Percentiles rank a stretch among this genome's conserved stretches.
Conservation (phyloP, 225 moss, liverwort and hornwort species). For the Marchantia paleacea region DNA sequence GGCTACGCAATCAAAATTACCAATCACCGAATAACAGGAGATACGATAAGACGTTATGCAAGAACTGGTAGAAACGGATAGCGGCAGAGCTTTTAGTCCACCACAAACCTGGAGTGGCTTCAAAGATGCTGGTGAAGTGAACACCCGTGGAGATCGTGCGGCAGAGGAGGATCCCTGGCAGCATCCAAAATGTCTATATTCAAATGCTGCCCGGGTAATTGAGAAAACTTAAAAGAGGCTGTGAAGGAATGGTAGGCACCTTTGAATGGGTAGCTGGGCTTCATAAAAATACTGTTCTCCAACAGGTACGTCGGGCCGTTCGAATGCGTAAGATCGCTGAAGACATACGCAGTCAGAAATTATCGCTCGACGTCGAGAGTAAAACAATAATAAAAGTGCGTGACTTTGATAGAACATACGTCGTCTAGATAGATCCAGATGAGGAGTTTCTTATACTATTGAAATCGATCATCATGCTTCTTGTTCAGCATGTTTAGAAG, state of each 20-base stretch:
- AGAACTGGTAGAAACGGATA: background rate
- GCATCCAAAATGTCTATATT: background rate
- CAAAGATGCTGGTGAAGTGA: constrained; percentile 74
- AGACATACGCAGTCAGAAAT: background rate
- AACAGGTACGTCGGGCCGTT: constrained; percentile 67
- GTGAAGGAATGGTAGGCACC: constrained; percentile 34
- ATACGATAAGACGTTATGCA: too few relatives aligned
- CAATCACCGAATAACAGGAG: too few relatives aligned
- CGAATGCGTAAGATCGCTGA: constrained; percentile 96
- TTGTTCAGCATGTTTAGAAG: too few relatives aligned
- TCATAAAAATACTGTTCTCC: constrained; percentile 86
- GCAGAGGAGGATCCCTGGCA: constrained; percentile 77
- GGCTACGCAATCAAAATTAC: too few relatives aligned
- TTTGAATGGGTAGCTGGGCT: constrained; percentile 88
- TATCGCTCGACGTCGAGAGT: background rate
- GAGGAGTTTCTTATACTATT: too few relatives aligned
- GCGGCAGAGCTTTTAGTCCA: background rate
- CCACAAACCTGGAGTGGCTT: constrained; percentile 69
- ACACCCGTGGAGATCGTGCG: constrained; percentile 66
- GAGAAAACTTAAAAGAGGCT: background rate
- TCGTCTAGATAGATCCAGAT: too few relatives aligned
- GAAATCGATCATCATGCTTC: too few relatives aligned
- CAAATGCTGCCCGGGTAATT: background rate
- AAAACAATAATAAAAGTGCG: too few relatives aligned
- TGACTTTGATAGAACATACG: too few relatives aligned